phyloP scores from a whole-genome alignment of 163 green algal genomes.

The Chloromonas sp. region DNA sequence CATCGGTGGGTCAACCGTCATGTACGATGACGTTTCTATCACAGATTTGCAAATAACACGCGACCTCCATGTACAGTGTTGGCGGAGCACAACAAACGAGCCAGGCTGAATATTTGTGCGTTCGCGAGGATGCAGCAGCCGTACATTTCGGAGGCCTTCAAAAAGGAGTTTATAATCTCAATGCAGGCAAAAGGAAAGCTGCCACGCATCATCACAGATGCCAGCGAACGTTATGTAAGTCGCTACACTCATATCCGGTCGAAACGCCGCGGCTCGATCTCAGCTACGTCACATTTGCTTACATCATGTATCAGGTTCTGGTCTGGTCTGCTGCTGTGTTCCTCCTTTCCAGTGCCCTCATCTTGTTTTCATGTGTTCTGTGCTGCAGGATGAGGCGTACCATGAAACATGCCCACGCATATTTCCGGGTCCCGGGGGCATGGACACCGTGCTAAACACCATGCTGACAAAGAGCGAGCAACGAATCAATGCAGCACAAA shows the following conservation, averaged over 20 bases:
- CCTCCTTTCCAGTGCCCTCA: background rate
- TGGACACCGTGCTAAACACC: background rate
- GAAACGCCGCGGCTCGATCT: background rate
- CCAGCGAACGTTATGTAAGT: constrained; percentile 5
- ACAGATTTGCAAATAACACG: no score
- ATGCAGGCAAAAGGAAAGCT: constrained; percentile 7
- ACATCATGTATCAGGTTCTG: background rate
- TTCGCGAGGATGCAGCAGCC: background rate
- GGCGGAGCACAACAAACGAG: background rate
- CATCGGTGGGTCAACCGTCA: background rate
- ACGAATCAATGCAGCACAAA: background rate
- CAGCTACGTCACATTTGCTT: no score
- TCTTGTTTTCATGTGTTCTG: background rate
- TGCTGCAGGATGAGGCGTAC: background rate
- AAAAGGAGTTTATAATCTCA: constrained; percentile 2
- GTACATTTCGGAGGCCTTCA: background rate
- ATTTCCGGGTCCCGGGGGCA: background rate
- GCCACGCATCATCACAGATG: background rate
- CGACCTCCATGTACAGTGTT: background rate
- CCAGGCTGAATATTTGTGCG: background rate
- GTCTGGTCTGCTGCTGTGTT: background rate
- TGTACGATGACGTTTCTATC: background rate
- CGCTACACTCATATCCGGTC: no score
- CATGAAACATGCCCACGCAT: background rate
- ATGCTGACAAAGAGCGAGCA: background rate